These are phyloP conservation scores for Fabrea salina DNA, from an alignment of 169 alveolate species.

Conservation along the genomic window DNA sequence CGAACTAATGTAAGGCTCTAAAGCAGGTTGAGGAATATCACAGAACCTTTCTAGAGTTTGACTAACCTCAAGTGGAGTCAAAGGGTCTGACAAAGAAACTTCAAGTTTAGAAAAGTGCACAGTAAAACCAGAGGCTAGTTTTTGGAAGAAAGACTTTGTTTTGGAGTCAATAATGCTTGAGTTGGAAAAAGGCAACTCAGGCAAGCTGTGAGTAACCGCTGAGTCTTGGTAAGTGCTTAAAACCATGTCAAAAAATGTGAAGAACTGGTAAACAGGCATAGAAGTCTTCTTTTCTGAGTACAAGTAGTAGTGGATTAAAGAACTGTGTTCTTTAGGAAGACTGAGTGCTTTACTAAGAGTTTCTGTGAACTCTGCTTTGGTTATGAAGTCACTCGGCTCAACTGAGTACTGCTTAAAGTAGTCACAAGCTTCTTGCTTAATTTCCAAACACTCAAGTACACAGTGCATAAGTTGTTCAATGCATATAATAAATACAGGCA, in stretches of 20 bases:
- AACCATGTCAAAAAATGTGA: conserved; percentile 1
- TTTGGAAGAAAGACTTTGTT: neutral
- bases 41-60: too few species aligned
- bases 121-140: neutral
- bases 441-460: neutral
- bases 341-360: neutral
- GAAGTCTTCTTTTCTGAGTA: neutral
- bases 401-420: neutral
- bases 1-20: too few species aligned
- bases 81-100: too few species aligned
- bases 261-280: conserved; percentile 22
- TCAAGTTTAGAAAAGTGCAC: neutral
- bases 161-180: neutral
- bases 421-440: neutral
- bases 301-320: neutral
- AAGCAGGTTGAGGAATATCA: too few species aligned
- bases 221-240: neutral
- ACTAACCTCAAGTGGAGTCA: too few species aligned
- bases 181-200: neutral
- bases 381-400: neutral
- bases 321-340: neutral
- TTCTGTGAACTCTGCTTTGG: neutral
- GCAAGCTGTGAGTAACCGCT: neutral
- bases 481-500: too few species aligned
- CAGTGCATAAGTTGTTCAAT: too few species aligned